A percentile compares a stretch with the other conserved stretches of the same genome.
These are phyloP conservation scores for Mycena amicta DNA, from an alignment of 768 basidiomycete genomes.

Conservation along the genomic window DNA sequence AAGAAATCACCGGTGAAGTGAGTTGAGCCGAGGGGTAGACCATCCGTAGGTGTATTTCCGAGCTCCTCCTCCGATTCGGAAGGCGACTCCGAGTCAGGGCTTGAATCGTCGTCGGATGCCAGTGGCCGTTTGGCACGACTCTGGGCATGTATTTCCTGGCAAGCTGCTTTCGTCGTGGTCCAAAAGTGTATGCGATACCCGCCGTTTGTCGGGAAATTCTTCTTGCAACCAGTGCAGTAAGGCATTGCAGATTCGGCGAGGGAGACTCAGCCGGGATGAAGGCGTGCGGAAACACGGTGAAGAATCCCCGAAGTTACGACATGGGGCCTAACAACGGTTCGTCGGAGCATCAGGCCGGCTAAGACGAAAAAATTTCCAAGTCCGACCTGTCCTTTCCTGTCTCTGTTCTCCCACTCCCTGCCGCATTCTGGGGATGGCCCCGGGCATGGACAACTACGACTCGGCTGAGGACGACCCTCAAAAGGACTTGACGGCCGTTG, in stretches of 20 bases:
- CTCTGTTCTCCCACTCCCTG: no score
- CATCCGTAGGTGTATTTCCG: no score
- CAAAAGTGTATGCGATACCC: background rate
- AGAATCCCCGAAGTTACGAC: background rate
- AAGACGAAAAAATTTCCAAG: no score
- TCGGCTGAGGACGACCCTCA: background rate
- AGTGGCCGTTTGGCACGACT: no score
- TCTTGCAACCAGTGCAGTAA: background rate
- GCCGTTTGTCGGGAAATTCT: background rate
- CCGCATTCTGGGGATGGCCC: background rate
- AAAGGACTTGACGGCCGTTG: background rate
- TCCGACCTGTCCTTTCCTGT: no score
- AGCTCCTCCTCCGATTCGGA: background rate
- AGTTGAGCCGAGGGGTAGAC: background rate
- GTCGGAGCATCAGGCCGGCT: no score
- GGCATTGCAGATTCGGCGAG: background rate
- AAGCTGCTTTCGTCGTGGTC: background rate
- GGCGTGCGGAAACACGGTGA: background rate
- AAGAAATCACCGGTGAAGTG: slow-evolving; percentile 12
- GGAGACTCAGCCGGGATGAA: no score
- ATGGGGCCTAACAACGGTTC: no score
- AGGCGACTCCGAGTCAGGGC: background rate
- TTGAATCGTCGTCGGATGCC: no score
- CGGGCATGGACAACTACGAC: background rate
- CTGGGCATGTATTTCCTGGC: background rate